Base-by-base conservation (phyloP, 2,329 filamentous ascomycete species). In the Sclerotinia nivalis region DNA sequence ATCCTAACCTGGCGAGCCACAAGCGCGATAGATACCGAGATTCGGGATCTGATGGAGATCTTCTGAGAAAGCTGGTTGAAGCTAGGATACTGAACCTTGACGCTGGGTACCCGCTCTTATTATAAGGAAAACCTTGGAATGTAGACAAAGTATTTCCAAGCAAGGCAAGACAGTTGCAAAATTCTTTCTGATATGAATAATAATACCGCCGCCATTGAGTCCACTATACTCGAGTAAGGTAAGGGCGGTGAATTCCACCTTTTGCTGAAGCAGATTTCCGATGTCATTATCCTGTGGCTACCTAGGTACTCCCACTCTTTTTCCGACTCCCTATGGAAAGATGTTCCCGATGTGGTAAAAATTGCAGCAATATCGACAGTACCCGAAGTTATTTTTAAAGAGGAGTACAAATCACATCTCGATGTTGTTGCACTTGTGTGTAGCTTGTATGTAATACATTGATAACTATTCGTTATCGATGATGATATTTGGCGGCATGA, bases 381-480 rank as follows among this genome's bases (percentile, higher is more conserved):
- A 31, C 20, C 49, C 47, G 15, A 50, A 25, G 34, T 65, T 22
- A n/a, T 34, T 12, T 37, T 15, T 13, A n/a, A 66, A 43, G 13
- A 43, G 10, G 50, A 47, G 50, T 22, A 55, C 25, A 22, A 31
- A 31, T 43, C 25, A 31, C 9, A 47, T 34, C 31, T 66, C 54
- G 12, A 18, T 25, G 28, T 6, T 43, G 20, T 31, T 37, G 20
- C 4, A 20, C 20, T 12, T 22, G 18, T 59, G 64, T n/a, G 40
- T 18, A 18, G 40, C 15, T 13, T 37, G 25, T 34, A 45, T 20
- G 65, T 58, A 67, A 67, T 67, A n/a, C 37, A 18, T 25, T 56
- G 65, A 56, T 59, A 25, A 9, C 52, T 3, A 58, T 67, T 67
- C 65, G 65, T 18, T 15, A n/a, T 56, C 20, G 64, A 52, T n/a